A percentile compares a stretch with the other conserved stretches of the same genome.
Evolutionary conservation across 306 rosid species (phyloP).

Genomic region (Gynostemma pentaphyllum): DNA sequence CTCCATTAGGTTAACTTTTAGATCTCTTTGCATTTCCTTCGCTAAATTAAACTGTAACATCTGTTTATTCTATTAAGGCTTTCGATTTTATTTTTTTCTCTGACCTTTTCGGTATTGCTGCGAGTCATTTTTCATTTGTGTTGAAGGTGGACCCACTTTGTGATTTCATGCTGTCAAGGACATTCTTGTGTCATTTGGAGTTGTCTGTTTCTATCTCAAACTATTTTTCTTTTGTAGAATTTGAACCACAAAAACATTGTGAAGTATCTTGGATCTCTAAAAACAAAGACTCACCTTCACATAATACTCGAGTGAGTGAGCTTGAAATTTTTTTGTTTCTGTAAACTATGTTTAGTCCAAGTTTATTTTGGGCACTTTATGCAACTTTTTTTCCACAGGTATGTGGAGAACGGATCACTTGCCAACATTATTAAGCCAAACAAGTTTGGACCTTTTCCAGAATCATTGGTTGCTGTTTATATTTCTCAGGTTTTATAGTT

Average conservation of each 20-base stretch:
- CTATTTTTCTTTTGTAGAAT: conserved; percentile 51
- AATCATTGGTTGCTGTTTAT: conserved; percentile 90
- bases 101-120: not conserved
- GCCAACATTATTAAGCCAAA: conserved; percentile 99
- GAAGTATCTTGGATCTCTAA: conserved; percentile 93
- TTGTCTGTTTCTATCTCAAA: conserved; percentile 9
- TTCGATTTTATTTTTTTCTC: not conserved
- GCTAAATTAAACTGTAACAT: not conserved
- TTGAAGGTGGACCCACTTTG: not conserved
- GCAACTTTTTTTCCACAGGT: conserved; percentile 29
- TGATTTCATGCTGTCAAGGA: not conserved
- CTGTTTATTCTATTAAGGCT: conserved; percentile 5
- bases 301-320: conserved; percentile 84
- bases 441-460: conserved; percentile 98
- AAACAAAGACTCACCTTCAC: conserved; percentile 95
- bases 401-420: conserved; percentile 96
- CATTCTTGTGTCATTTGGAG: not conserved
- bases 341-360: conserved; percentile 1
- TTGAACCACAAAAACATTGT: conserved; percentile 98
- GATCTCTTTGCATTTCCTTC: not conserved
- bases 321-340: conserved; percentile 7
- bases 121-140: not conserved
- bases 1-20: conserved; percentile 9
- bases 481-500: conserved; percentile 67
- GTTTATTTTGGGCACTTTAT: conserved; percentile 2